Evolutionary conservation across 306 rosid species (phyloP).

Genomic region (Malus domestica): ASM211411v1 NC_041793.1:5452001-5452500

Average conservation of each 20-base stretch:
- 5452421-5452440: neutral
- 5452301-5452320: slow-evolving; percentile 89
- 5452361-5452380: slow-evolving; percentile 6
- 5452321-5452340: slow-evolving; percentile 99
- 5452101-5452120: slow-evolving; percentile 84
- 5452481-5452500: slow-evolving; percentile 51
- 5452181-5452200: slow-evolving; percentile 43
- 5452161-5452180: slow-evolving; percentile 35
- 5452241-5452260: slow-evolving; percentile 51
- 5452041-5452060: neutral
- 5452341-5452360: slow-evolving; percentile 30
- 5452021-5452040: neutral
- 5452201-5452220: slow-evolving; percentile 75
- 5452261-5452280: slow-evolving; percentile 86
- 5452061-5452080: slow-evolving; percentile 90
- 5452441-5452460: neutral
- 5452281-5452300: slow-evolving; percentile 91
- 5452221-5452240: slow-evolving; percentile 83
- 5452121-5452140: slow-evolving; percentile 95
- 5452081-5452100: slow-evolving; percentile 92
- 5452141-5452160: slow-evolving; percentile 84
- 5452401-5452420: neutral
- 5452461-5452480: neutral
- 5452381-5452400: neutral
- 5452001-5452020: neutral